Conservation (phyloP, 345 rosid genomes). For the Brassica nigra region DNA sequence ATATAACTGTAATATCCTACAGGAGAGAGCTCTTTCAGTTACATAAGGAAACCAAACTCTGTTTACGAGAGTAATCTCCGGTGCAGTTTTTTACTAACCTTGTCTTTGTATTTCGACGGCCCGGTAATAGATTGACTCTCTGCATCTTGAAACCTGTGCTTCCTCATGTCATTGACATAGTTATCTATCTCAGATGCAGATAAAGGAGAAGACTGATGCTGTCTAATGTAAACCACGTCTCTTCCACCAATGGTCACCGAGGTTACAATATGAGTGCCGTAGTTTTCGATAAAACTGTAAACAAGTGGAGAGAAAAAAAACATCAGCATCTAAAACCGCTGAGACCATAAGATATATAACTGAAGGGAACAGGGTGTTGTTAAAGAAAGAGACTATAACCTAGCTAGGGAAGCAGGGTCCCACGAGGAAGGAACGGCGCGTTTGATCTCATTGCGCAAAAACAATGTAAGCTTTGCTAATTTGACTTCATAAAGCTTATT, state of each 20-base stretch:
- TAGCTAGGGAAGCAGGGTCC: slow-evolving; percentile 98
- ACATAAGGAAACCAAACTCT: background rate
- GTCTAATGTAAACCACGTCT: slow-evolving; percentile 90
- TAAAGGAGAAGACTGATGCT: slow-evolving; percentile 86
- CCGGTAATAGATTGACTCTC: slow-evolving; percentile 61
- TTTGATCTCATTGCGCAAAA: slow-evolving; percentile 62
- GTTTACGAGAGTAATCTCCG: background rate
- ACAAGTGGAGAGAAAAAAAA: slow-evolving; percentile 9
- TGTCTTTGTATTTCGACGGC: slow-evolving; percentile 87
- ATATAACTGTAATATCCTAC: slow-evolving; percentile 98
- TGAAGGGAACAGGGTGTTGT: background rate
- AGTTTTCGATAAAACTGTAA: slow-evolving; percentile 80
- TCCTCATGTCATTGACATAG: slow-evolving; percentile 73
- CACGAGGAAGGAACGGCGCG: slow-evolving; percentile 88
- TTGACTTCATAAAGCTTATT: slow-evolving; percentile 68
- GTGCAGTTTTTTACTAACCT: slow-evolving; percentile 66
- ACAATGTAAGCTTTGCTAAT: slow-evolving; percentile 54
- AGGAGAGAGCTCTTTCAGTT: slow-evolving; percentile 47
- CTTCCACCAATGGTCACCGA: slow-evolving; percentile 95
- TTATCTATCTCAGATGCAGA: slow-evolving; percentile 65
- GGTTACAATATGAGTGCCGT: slow-evolving; percentile 86
- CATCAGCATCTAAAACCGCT: slow-evolving; percentile 25
- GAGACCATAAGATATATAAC: background rate
- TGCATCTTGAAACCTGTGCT: slow-evolving; percentile 69
- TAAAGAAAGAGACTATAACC: slow-evolving; percentile 33